Percentiles rank a stretch among this genome's conserved stretches.
These are phyloP conservation scores for Mitragyna speciosa DNA, from an alignment of 257 asterid genomes.

Conservation along the genomic window DNA sequence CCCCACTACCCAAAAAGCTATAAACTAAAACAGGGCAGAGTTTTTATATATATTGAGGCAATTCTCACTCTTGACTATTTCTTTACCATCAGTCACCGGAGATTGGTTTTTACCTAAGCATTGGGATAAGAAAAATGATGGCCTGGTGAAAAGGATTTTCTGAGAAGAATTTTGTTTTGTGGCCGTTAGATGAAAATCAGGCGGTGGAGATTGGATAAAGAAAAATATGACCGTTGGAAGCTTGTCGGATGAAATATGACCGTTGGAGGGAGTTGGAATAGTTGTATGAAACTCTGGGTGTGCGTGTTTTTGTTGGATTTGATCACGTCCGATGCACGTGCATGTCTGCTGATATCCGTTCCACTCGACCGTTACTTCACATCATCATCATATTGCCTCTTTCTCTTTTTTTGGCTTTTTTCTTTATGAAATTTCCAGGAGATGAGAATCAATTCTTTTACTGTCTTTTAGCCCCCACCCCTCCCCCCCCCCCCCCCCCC, in stretches of 20 bases:
- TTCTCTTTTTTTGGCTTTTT: not conserved
- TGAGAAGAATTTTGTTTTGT: conserved; percentile 13
- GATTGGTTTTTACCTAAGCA: conserved; percentile 14
- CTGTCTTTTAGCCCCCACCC: not conserved
- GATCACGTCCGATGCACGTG: conserved; percentile 62
- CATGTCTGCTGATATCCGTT: conserved; percentile 31
- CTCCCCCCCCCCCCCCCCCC: too few species aligned
- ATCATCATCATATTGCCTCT: conserved; percentile 1
- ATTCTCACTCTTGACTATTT: conserved; percentile 15
- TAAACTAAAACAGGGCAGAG: conserved; percentile 31
- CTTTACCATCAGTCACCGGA: conserved; percentile 18
- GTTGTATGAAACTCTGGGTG: conserved; percentile 34
- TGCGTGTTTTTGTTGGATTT: conserved; percentile 3
- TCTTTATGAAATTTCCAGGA: conserved; percentile 6
- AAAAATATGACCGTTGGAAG: conserved; percentile 69
- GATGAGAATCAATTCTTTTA: not conserved
- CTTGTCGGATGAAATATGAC: conserved; percentile 71
- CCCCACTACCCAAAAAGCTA: conserved; percentile 74
- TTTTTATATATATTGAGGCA: conserved; percentile 46
- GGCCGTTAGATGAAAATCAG: conserved; percentile 57
- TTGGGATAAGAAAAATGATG: conserved; percentile 20
- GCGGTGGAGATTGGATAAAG: conserved; percentile 43
- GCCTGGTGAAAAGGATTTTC: conserved; percentile 29
- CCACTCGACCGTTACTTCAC: conserved; percentile 27
- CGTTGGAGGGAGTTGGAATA: conserved; percentile 55